A percentile compares a stretch with the other conserved stretches of the same genome.
These are phyloP conservation scores for Phytophthora pini DNA, from an alignment of 352 stramenopile species.

Conservation along the genomic window DNA sequence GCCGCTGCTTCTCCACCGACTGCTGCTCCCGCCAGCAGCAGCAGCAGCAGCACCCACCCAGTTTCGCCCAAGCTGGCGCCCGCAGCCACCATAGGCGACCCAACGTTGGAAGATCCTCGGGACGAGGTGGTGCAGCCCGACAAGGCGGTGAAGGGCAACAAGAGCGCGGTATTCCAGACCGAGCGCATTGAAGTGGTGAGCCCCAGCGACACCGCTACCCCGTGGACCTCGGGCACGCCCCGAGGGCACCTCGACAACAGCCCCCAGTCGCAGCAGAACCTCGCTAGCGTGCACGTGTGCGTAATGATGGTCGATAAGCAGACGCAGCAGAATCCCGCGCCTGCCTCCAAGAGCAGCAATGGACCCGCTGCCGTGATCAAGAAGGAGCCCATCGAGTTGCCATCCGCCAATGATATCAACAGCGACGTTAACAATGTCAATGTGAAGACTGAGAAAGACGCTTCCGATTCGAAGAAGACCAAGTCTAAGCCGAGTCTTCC, in stretches of 20 bases:
- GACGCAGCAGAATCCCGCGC: conserved; percentile 35
- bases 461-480: conserved; percentile 6
- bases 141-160: conserved; percentile 33
- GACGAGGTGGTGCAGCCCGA: conserved; percentile 45
- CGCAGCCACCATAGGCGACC: conserved; percentile 53
- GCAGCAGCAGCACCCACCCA: conserved; percentile 7
- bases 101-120: conserved; percentile 41
- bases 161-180: conserved; percentile 45
- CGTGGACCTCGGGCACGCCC: conserved; percentile 53
- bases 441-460: conserved; percentile 34
- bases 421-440: conserved; percentile 5
- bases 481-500: conserved; percentile 45
- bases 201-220: conserved; percentile 45
- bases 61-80: conserved; percentile 29
- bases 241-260: conserved; percentile 37
- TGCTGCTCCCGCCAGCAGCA: not conserved
- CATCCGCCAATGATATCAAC: conserved; percentile 4
- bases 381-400: conserved; percentile 10
- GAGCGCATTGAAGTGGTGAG: conserved; percentile 63
- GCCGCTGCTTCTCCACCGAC: conserved; percentile 2
- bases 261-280: conserved; percentile 7
- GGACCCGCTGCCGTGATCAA: conserved; percentile 19
- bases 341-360: conserved; percentile 16
- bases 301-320: conserved; percentile 74
- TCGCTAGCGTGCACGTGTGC: conserved; percentile 59